Evolutionary conservation across 805 yeast genomes (phyloP), one percentile per base, ranked within the genome.

Genomic region (Yarrowia sp.): DNA sequence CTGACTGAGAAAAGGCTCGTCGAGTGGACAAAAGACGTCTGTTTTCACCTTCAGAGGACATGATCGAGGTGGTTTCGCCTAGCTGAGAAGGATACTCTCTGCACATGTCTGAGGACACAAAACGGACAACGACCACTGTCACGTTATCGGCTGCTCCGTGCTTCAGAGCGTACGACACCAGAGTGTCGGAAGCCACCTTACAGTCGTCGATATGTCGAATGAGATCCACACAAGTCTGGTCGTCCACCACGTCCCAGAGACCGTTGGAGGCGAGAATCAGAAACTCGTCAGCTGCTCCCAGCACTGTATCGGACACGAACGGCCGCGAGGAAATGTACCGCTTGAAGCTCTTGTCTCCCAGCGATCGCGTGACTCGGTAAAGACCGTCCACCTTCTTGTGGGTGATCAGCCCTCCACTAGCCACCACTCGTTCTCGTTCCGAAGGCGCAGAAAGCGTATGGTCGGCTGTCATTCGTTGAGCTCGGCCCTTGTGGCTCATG

Each of bases 251-350:
- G 76, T 91, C 97, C 97, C 97, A 91, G 2, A 91, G 80, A 0
- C 97, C 97, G 77, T 91, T 97, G 75, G 96, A 90, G 0, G 96
- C 97, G 69, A 91, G 79, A 49, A 91, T 89, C 73, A 91, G 77
- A 73, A 88, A 90, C 70, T 87, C 87, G 75, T 91, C 97, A 14
- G 79, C 80, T 0, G 76, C 75, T 15, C 76, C 75, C 16, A 83
- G 82, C 48, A 90, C 80, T 88, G 83, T 0, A 93, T 89, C 0
- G 93, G 70, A 64, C 42, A 41, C 89, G 73, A 85, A 91, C 1
- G 95, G 97, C 65, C 85, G 83, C 0, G 95, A 92, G 58, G 89
- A 84, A 38, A 91, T 93, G 70, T 87, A 78, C 59, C 85, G 87
- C 75, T 91, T 91, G 84, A 90, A 86, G 75, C 88, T 88, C 14